Conservation (phyloP, 2,329 filamentous ascomycete genomes). For the Bertia moriformis region DNA sequence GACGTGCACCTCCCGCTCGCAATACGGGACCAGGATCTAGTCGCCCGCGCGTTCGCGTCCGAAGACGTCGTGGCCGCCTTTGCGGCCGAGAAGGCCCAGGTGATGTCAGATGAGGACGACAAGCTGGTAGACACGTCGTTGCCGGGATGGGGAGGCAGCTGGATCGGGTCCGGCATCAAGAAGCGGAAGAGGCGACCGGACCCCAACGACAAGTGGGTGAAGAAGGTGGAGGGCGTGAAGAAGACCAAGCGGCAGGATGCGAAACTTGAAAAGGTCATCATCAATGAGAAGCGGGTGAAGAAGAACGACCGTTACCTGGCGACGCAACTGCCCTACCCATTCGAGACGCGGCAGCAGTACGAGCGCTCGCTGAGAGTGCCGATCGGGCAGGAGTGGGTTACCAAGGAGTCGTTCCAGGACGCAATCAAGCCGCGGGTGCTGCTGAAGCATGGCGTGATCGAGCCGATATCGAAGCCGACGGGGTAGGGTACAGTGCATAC, state of each 20-base stretch:
- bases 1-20: conserved; percentile 38
- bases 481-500: conserved; percentile 10
- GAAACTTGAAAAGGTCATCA: conserved; percentile 71
- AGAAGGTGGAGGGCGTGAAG: conserved; percentile 59
- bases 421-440: conserved; percentile 78
- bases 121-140: conserved; percentile 72
- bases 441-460: conserved; percentile 80
- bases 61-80: conserved; percentile 75
- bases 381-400: conserved; percentile 86
- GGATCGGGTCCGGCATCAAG: conserved; percentile 73
- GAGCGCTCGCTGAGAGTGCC: conserved; percentile 76
- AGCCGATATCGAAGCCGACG: conserved; percentile 68
- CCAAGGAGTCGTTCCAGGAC: conserved; percentile 87
- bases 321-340: conserved; percentile 71
- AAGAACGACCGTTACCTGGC: conserved; percentile 89
- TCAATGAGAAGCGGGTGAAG: conserved; percentile 79
- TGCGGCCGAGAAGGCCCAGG: conserved; percentile 60
- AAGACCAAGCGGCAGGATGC: conserved; percentile 66
- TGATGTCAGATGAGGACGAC: conserved; percentile 64
- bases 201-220: conserved; percentile 42
- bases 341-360: conserved; percentile 77
- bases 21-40: conserved; percentile 50
- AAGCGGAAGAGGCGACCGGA: conserved; percentile 53
- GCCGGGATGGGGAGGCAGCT: conserved; percentile 86
- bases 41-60: conserved; percentile 75